Conservation (phyloP, 2,329 filamentous ascomycete species). For the Aspergillus fijiensis region DNA sequence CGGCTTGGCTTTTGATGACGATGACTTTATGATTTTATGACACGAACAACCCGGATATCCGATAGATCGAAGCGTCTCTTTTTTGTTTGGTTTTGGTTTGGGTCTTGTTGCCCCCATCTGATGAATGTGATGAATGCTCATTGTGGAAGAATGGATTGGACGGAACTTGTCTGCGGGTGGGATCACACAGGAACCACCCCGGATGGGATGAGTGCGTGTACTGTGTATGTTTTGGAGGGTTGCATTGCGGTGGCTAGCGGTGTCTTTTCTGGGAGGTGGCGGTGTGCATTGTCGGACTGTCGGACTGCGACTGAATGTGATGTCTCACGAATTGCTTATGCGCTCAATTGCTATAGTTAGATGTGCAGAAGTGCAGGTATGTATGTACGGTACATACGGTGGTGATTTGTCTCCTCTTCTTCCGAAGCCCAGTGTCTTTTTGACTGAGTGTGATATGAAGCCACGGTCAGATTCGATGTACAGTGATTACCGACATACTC, state of each 20-base stretch:
- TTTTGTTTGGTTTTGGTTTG: conserved; percentile 2
- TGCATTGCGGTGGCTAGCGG: conserved; percentile 12
- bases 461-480: too few species aligned
- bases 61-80: conserved; percentile 22
- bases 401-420: too few species aligned
- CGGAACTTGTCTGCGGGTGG: conserved; percentile 12
- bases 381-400: neutral
- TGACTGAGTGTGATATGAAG: too few species aligned
- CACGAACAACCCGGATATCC: conserved; percentile 21
- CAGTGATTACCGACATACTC: too few species aligned
- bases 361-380: neutral
- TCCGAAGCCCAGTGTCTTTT: too few species aligned
- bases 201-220: conserved; percentile 10
- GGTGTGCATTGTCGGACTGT: neutral
- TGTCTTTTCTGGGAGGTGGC: conserved; percentile 1
- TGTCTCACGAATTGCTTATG: neutral
- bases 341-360: neutral
- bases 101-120: too few species aligned
- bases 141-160: neutral
- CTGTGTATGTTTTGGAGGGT: conserved; percentile 3
- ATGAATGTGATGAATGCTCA: neutral
- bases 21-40: conserved; percentile 27
- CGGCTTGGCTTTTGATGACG: conserved; percentile 18
- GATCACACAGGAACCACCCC: neutral
- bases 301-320: neutral